Evolutionary conservation across 306 rosid species (phyloP).

Genomic region (Hippophae rhamnoides): DNA sequence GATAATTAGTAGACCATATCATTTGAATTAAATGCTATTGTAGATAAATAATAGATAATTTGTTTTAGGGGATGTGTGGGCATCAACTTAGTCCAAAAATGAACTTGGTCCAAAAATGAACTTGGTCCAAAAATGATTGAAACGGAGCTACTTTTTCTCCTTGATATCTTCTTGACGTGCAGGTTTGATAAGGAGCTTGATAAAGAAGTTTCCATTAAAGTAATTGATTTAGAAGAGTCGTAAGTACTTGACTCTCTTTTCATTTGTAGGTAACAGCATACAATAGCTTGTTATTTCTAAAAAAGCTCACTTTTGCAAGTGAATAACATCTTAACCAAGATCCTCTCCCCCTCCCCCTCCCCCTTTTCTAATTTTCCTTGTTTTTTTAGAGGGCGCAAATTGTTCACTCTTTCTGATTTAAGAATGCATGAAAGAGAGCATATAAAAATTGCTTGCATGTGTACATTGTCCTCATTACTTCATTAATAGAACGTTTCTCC

Average conservation of each 20-base stretch:
- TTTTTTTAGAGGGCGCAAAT: too few relatives aligned
- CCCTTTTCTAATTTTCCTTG: too few relatives aligned
- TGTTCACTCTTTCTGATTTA: too few relatives aligned
- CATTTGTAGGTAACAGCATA: background rate
- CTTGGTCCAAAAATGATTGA: conserved; percentile 4
- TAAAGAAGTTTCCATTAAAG: conserved; percentile 91
- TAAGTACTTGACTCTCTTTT: conserved; percentile 38
- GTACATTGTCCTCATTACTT: too few relatives aligned
- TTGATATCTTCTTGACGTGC: conserved; percentile 19
- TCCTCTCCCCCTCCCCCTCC: background rate
- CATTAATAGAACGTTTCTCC: too few relatives aligned
- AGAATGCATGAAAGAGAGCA: too few relatives aligned
- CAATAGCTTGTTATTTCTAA: background rate
- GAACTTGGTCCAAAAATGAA: background rate
- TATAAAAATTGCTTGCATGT: too few relatives aligned
- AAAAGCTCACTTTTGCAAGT: background rate
- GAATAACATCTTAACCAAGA: background rate
- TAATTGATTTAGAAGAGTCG: conserved; percentile 98
- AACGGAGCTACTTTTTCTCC: background rate
- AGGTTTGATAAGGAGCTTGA: conserved; percentile 91
- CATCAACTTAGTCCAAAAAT: background rate
- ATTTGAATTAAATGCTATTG: too few relatives aligned
- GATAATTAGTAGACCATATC: too few relatives aligned
- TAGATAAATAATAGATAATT: background rate
- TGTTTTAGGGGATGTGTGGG: background rate